Conservation (phyloP, 1,139 yeast genomes). For the Yamadazyma pseudoaaseri region DNA sequence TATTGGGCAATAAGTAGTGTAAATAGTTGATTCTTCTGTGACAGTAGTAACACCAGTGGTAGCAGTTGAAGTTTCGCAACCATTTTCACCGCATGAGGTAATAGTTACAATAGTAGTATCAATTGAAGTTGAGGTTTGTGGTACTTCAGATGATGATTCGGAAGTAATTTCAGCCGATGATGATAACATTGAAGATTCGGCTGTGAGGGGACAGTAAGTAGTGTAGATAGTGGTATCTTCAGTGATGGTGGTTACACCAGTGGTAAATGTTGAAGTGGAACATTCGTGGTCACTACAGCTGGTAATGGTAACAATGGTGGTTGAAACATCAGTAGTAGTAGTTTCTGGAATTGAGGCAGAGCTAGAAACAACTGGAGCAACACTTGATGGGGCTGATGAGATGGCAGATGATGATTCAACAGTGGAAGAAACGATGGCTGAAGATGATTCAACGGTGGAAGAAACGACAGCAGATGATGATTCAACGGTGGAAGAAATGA, state of each 20-base stretch:
- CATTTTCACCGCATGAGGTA: slow-evolving; percentile 6
- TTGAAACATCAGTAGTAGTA: slow-evolving; percentile 1
- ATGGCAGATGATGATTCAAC: background rate
- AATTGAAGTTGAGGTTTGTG: slow-evolving; percentile 3
- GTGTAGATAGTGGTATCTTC: slow-evolving; percentile 3
- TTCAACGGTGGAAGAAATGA: slow-evolving; percentile 1
- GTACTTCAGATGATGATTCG: background rate
- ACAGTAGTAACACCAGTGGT: slow-evolving; percentile 20
- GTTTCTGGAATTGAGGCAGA: slow-evolving; percentile 5
- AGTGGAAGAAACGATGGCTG: slow-evolving; percentile 1
- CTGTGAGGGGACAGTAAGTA: slow-evolving; percentile 6
- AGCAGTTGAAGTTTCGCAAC: slow-evolving; percentile 13
- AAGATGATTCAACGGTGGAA: slow-evolving; percentile 1
- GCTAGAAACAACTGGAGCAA: slow-evolving; percentile 5
- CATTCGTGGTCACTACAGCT: slow-evolving; percentile 1
- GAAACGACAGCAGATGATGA: slow-evolving; percentile 6
- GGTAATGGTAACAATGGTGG: slow-evolving; percentile 4
- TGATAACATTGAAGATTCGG: background rate
- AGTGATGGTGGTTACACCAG: slow-evolving; percentile 4
- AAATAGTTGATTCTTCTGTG: slow-evolving; percentile 12
- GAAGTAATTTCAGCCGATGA: background rate
- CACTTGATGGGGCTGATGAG: background rate
- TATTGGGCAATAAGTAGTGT: slow-evolving; percentile 2
- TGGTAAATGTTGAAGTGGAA: slow-evolving; percentile 4
- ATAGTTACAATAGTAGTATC: slow-evolving; percentile 14